Base-by-base conservation (phyloP, 345 rosid genomes). In the Brassica rapa region DNA sequence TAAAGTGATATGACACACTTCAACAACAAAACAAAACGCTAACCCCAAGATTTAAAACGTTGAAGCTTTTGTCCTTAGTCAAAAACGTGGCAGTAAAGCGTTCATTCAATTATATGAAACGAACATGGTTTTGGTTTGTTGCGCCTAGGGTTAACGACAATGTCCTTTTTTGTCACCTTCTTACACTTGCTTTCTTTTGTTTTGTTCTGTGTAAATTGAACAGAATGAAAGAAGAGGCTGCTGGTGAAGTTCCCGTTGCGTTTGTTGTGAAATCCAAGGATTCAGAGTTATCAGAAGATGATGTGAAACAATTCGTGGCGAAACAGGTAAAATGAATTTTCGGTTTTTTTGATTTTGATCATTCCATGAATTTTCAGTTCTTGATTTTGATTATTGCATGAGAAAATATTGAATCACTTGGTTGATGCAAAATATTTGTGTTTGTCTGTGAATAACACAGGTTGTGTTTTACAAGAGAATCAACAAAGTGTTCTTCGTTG, bases 181-280 rank as follows among this genome's bases (percentile, higher is more conserved):
- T 53, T 0, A 51, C 21, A 51, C 21, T 53, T 15, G 10, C 9
- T 53, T 53, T 53, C 9, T 53, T 53, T 16, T 16, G 60, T 53
- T 53, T 53, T 53, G 60, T 53, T 53, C 10, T 6, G 60, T 53
- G 24, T 53, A 16, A 53, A 51, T 51, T 53, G 23, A 15, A 51
- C 80, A 94, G 97, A 3, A 89, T 88, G 94, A 94, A 87, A 68
- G 97, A 92, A 75, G 96, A 90, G 71, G 93, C 77, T 9, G 96
- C 97, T 1, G 89, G 95, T 21, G 98, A 94, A 80, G 86, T 92
- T 61, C 98, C 96, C 0, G 94, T 90, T 30, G 96, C 97, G 8
- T 92, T 92, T 55, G 88, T 90, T 1, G 94, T 89, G 24, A 80
- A 82, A 83, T 83, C 91, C 0, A 83, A 83, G 62, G 96, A 89